These are phyloP conservation scores for Fusarium sulawesiense DNA, from an alignment of 2,329 filamentous ascomycete species.

Conservation along the genomic window DNA sequence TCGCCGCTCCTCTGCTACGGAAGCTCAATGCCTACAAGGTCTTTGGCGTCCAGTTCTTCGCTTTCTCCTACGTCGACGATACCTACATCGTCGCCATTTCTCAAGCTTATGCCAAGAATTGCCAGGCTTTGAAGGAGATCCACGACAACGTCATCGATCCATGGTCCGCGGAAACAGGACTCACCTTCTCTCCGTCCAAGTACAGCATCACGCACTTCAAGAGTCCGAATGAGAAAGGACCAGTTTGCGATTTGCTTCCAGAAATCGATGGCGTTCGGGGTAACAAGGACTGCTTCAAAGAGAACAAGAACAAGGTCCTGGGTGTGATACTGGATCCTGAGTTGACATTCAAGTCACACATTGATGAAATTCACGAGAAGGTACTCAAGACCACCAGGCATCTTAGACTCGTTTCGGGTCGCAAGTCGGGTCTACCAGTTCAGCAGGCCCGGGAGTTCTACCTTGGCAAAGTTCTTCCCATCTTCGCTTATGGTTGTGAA, in stretches of 20 bases:
- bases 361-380: neutral
- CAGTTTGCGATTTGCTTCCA: neutral
- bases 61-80: neutral
- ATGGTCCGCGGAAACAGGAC: neutral
- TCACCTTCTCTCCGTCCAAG: neutral
- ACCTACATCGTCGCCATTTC: neutral
- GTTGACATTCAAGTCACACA: neutral
- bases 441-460: neutral
- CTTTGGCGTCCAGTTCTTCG: neutral
- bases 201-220: neutral
- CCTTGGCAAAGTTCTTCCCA: constrained; percentile 1
- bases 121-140: neutral
- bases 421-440: neutral
- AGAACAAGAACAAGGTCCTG: neutral
- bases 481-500: constrained; percentile 14
- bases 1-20: constrained; percentile 2
- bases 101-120: neutral
- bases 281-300: neutral
- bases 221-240: neutral
- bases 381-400: neutral
- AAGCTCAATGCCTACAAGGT: neutral
- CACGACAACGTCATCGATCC: neutral
- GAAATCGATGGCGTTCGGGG: neutral
- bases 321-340: neutral
- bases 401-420: neutral